These are phyloP conservation scores for Alternaria sp. DNA, from an alignment of 2,329 filamentous ascomycete genomes.

Conservation along the genomic window DNA sequence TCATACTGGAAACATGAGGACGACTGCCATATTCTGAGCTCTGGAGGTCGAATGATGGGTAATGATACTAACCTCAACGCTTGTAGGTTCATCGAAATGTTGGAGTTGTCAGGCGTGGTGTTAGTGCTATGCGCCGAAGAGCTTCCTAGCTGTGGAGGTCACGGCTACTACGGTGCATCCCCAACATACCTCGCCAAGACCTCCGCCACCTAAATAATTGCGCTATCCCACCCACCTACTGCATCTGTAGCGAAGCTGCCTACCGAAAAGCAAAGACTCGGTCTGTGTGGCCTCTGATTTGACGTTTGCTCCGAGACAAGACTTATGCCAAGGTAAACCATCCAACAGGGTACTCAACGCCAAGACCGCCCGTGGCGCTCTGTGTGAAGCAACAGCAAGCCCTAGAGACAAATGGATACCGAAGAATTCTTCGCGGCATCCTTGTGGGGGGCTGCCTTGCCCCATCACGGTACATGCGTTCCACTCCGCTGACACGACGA, in stretches of 20 bases:
- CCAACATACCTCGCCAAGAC: conserved; percentile 26
- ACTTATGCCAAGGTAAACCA: conserved; percentile 19
- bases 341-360: conserved; percentile 42
- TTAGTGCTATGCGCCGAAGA: neutral
- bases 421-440: conserved; percentile 21
- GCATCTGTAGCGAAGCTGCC: neutral
- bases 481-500: conserved; percentile 7
- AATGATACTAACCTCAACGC: neutral
- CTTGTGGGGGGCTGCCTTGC: conserved; percentile 4
- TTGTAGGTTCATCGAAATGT: neutral
- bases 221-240: conserved; percentile 7
- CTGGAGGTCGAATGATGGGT: neutral
- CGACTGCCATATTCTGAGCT: neutral
- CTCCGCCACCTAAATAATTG: conserved; percentile 8
- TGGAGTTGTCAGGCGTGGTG: neutral
- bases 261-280: neutral
- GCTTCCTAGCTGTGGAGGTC: neutral
- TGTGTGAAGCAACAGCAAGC: neutral
- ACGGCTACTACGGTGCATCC: neutral
- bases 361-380: conserved; percentile 19
- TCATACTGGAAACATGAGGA: neutral
- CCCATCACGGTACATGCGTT: conserved; percentile 23
- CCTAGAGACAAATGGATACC: neutral
- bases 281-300: conserved; percentile 10
- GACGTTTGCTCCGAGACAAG: conserved; percentile 15